Percentiles rank a stretch among this genome's conserved stretches.
Evolutionary conservation across 129 eudicot species (phyloP).

Genomic region (Flaveria trinervia): DNA sequence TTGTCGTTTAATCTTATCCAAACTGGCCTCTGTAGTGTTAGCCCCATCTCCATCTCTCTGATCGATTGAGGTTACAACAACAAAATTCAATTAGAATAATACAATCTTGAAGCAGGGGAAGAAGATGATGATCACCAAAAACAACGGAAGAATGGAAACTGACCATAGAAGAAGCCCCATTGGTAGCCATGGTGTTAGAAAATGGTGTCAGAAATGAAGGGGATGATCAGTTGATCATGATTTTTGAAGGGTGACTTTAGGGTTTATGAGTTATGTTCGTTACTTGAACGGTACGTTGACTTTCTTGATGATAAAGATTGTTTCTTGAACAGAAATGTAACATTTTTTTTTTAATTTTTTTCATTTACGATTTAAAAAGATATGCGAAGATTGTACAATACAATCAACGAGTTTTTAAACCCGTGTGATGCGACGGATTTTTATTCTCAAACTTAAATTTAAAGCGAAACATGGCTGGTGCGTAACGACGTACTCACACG

Average conservation of each 20-base stretch:
- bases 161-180: constrained; percentile 60
- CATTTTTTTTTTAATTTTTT: too few relatives aligned
- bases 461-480: too few relatives aligned
- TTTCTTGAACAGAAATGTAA: too few relatives aligned
- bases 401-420: too few relatives aligned
- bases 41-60: constrained; percentile 47
- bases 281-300: constrained; percentile 9
- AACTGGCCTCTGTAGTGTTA: constrained; percentile 57
- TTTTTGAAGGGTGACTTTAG: constrained; percentile 4
- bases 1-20: constrained; percentile 85
- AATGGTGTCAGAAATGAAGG: neutral
- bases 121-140: neutral
- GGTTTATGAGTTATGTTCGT: neutral
- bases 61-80: neutral
- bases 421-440: too few relatives aligned
- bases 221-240: neutral
- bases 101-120: constrained; percentile 12
- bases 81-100: neutral
- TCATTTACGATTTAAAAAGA: too few relatives aligned
- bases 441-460: too few relatives aligned
- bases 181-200: constrained; percentile 47
- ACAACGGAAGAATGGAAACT: constrained; percentile 16
- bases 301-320: neutral
- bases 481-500: too few relatives aligned
- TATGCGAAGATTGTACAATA: too few relatives aligned